A percentile compares a stretch with the other conserved stretches of the same genome.
phyloP scores from a whole-genome alignment of 1,284 basidiomycete species.

The Neolentinus lepideus region DNA sequence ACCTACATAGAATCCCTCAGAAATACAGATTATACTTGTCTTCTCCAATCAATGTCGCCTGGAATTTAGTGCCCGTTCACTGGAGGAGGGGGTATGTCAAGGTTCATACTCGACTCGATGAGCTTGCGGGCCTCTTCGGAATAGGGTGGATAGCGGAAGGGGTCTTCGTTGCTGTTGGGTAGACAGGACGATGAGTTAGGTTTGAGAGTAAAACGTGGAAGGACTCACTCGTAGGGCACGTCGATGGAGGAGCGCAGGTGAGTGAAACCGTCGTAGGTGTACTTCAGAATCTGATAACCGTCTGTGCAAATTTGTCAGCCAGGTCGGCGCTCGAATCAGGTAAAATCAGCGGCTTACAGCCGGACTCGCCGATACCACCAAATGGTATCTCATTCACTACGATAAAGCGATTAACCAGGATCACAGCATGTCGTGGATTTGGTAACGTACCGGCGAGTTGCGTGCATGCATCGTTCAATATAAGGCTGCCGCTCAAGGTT shows the following conservation, averaged over 20 bases:
- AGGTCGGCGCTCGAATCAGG: not conserved
- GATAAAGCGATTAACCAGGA: too few relatives aligned
- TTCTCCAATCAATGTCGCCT: too few relatives aligned
- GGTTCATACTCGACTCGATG: constrained; percentile 9
- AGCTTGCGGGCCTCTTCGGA: constrained; percentile 28
- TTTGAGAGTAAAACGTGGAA: not conserved
- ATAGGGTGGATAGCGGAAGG: constrained; percentile 28
- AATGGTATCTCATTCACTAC: constrained; percentile 37
- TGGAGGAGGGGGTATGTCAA: not conserved
- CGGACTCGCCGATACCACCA: constrained; percentile 40
- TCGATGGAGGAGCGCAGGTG: constrained; percentile 34
- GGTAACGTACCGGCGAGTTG: constrained; percentile 33
- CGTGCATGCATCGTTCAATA: constrained; percentile 47
- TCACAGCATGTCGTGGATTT: not conserved
- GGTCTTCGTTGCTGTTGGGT: constrained; percentile 21
- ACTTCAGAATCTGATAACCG: constrained; percentile 36
- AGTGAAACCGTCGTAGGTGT: constrained; percentile 39
- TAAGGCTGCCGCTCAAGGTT: constrained; percentile 43
- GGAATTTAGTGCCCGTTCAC: too few relatives aligned
- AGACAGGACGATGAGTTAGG: not conserved
- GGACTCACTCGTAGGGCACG: constrained; percentile 27
- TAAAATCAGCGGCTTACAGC: constrained; percentile 27
- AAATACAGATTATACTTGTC: too few relatives aligned
- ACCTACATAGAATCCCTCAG: too few relatives aligned
- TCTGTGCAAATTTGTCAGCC: constrained; percentile 19